Evolutionary conservation across 2,329 filamentous ascomycete species (phyloP).

Genomic region (Fusarium illudens): DNA sequence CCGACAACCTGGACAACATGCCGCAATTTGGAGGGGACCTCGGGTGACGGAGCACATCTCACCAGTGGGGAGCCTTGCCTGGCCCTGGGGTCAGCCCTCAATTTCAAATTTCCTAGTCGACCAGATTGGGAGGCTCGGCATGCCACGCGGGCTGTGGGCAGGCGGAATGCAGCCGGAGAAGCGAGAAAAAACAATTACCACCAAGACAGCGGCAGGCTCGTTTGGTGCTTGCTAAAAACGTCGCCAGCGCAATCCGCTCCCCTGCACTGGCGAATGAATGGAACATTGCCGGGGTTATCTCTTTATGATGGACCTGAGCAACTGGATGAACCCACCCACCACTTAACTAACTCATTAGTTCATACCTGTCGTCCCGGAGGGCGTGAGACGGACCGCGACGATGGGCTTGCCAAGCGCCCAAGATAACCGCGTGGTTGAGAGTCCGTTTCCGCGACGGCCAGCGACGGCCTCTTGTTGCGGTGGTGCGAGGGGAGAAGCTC

Average conservation of each 20-base stretch:
- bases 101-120: conserved; percentile 30
- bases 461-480: background rate
- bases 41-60: conserved; percentile 6
- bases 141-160: conserved; percentile 33
- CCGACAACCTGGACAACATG: conserved; percentile 14
- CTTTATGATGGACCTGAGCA: conserved; percentile 1
- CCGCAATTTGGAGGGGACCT: conserved; percentile 18
- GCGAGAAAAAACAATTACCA: conserved; percentile 3
- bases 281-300: conserved; percentile 3
- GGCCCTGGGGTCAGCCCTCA: conserved; percentile 34
- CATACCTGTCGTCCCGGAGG: background rate
- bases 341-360: too few species aligned
- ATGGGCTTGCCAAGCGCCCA: background rate
- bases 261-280: background rate
- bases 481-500: background rate
- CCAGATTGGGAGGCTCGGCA: conserved; percentile 34
- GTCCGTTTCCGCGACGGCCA: background rate
- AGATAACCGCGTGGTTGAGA: background rate
- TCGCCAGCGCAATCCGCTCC: background rate
- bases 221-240: background rate
- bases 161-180: conserved; percentile 28
- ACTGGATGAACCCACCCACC: background rate
- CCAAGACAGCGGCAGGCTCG: background rate
- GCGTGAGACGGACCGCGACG: background rate
- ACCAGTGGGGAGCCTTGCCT: conserved; percentile 22